These are phyloP conservation scores for Plantago ovata DNA, from an alignment of 257 asterid species.

Conservation along the genomic window DNA sequence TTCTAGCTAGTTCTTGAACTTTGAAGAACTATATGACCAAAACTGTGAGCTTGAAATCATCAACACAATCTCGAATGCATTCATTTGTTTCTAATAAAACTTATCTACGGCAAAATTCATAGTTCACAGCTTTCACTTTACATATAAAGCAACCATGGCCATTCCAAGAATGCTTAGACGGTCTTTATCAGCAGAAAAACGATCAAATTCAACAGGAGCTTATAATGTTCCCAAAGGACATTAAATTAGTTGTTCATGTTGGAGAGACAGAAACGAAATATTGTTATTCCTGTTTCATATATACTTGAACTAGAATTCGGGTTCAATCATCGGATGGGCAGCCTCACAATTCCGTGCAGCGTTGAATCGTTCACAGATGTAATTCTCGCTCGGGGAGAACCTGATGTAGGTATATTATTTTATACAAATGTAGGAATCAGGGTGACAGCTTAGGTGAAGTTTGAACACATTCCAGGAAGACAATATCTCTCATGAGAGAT, in stretches of 20 bases:
- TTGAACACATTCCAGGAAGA: too few species aligned
- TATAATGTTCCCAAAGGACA: constrained; percentile 25
- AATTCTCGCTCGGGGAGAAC: constrained; percentile 14
- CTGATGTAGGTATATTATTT: background rate
- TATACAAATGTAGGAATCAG: background rate
- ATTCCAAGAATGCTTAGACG: constrained; percentile 6
- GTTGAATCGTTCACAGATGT: constrained; percentile 32
- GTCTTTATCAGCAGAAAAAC: constrained; percentile 5
- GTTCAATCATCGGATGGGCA: constrained; percentile 10
- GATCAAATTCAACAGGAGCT: background rate
- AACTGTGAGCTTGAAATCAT: too few species aligned
- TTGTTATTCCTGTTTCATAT: constrained; percentile 11
- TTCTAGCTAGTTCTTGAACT: too few species aligned
- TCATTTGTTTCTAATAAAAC: too few species aligned
- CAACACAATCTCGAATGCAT: too few species aligned
- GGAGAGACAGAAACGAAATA: constrained; percentile 23
- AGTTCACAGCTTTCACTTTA: too few species aligned
- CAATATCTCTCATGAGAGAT: too few species aligned
- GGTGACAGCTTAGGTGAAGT: too few species aligned
- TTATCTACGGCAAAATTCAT: too few species aligned
- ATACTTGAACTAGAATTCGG: constrained; percentile 6
- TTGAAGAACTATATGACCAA: too few species aligned
- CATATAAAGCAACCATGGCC: constrained; percentile 3
- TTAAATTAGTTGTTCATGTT: constrained; percentile 29
- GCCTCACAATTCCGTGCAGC: constrained; percentile 29